Percentiles rank a stretch among this genome's conserved stretches.
Evolutionary conservation across 2,329 filamentous ascomycete species (phyloP).

Genomic region (Cladosporium sp.): DNA sequence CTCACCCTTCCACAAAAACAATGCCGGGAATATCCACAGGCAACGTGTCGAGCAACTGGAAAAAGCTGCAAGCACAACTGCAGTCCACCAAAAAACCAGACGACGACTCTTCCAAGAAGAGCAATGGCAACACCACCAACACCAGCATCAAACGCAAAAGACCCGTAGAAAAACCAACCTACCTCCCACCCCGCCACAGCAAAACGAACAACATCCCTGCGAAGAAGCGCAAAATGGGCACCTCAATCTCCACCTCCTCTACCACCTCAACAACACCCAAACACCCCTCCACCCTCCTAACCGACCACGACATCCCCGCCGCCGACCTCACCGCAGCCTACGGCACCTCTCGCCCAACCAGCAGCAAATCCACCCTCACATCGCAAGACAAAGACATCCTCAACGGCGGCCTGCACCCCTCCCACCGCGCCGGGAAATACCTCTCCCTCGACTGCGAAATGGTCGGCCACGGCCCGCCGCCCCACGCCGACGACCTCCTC

Average conservation of each 20-base stretch:
- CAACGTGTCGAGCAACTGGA: constrained; percentile 62
- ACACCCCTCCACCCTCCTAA: constrained; percentile 36
- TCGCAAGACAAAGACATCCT: constrained; percentile 38
- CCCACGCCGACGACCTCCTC: constrained; percentile 66
- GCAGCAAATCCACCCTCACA: constrained; percentile 49
- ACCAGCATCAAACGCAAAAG: constrained; percentile 10
- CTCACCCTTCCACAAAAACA: not conserved
- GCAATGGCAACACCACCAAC: constrained; percentile 22
- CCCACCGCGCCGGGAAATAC: constrained; percentile 77
- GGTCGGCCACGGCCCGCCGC: constrained; percentile 72
- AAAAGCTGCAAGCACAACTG: constrained; percentile 63
- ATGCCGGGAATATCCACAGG: constrained; percentile 36
- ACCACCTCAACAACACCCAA: constrained; percentile 45
- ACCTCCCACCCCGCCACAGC: not conserved
- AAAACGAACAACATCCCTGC: constrained; percentile 1
- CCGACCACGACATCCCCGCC: constrained; percentile 50
- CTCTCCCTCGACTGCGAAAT: constrained; percentile 95
- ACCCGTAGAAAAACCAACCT: constrained; percentile 6
- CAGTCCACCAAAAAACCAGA: constrained; percentile 34
- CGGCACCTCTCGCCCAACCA: constrained; percentile 54
- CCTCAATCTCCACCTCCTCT: constrained; percentile 22
- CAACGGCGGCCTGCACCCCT: constrained; percentile 43
- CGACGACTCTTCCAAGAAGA: constrained; percentile 21
- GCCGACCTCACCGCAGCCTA: constrained; percentile 58
- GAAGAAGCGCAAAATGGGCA: constrained; percentile 50